Conservation (phyloP, 1,284 basidiomycete species). For the Grifola frondosa region DNA sequence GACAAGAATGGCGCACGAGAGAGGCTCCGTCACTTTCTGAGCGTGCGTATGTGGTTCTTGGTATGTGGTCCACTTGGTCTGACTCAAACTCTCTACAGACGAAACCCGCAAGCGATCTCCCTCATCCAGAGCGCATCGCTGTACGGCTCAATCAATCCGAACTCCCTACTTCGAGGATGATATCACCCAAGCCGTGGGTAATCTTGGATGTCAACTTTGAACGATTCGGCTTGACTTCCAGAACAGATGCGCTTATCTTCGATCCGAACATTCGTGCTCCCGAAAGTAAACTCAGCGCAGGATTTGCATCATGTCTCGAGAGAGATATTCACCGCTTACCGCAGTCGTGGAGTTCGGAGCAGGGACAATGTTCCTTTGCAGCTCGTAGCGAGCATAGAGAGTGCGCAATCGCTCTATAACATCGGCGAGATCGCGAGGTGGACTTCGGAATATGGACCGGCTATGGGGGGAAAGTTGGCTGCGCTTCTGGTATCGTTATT, state of each 20-base stretch:
- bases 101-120: slow-evolving; percentile 36
- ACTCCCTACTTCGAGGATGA: slow-evolving; percentile 75
- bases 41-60: slow-evolving; percentile 37
- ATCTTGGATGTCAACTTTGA: background rate
- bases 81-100: slow-evolving; percentile 23
- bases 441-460: slow-evolving; percentile 44
- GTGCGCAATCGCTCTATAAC: slow-evolving; percentile 64
- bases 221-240: background rate
- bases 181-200: slow-evolving; percentile 61
- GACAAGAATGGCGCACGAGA: slow-evolving; percentile 66
- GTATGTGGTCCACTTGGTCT: background rate
- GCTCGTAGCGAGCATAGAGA: slow-evolving; percentile 80
- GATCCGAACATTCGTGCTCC: slow-evolving; percentile 69
- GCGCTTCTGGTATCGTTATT: slow-evolving; percentile 54
- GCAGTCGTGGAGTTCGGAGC: slow-evolving; percentile 19
- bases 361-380: slow-evolving; percentile 40
- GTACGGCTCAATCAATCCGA: slow-evolving; percentile 77
- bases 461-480: slow-evolving; percentile 47
- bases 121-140: slow-evolving; percentile 54
- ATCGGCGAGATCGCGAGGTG: slow-evolving; percentile 65
- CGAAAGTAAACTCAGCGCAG: slow-evolving; percentile 72
- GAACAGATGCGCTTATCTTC: slow-evolving; percentile 29
- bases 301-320: slow-evolving; percentile 67
- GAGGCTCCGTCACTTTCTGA: slow-evolving; percentile 58
- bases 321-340: slow-evolving; percentile 34